phyloP scores from a whole-genome alignment of 1,284 basidiomycete species.

The Entoloma clypeatum region DNA sequence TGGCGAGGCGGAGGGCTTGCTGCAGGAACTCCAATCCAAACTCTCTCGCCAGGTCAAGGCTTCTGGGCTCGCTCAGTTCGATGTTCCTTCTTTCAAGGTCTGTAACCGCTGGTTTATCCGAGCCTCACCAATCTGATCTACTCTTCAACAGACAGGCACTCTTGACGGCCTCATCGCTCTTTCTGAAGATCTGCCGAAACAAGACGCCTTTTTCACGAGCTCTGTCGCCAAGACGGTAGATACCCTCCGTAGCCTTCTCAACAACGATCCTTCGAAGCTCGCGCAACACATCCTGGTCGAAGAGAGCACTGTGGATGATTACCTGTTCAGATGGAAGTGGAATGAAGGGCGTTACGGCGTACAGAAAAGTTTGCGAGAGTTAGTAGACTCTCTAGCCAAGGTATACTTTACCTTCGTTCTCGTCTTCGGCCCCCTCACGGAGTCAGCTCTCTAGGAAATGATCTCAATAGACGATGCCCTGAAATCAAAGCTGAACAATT shows the following conservation, averaged over 20 bases:
- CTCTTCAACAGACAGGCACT: constrained; percentile 77
- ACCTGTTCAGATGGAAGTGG: constrained; percentile 84
- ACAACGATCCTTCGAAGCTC: constrained; percentile 84
- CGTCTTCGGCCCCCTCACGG: constrained; percentile 5
- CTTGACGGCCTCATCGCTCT: constrained; percentile 87
- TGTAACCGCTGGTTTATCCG: constrained; percentile 12
- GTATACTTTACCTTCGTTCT: constrained; percentile 38
- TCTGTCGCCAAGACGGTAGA: constrained; percentile 93
- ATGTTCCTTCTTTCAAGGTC: constrained; percentile 79
- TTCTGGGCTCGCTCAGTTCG: constrained; percentile 51
- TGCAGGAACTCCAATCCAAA: constrained; percentile 60
- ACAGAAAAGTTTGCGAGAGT: constrained; percentile 75
- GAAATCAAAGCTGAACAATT: constrained; percentile 88
- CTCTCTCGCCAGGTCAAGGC: constrained; percentile 53
- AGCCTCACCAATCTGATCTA: constrained; percentile 17
- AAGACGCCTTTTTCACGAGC: constrained; percentile 84
- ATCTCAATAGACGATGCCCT: constrained; percentile 84
- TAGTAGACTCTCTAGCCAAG: constrained; percentile 80
- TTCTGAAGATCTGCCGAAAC: constrained; percentile 91
- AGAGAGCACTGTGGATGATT: constrained; percentile 78
- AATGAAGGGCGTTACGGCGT: constrained; percentile 85
- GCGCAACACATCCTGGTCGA: constrained; percentile 83
- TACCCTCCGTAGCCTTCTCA: constrained; percentile 86
- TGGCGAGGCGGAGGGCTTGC: constrained; percentile 67
- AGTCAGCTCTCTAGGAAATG: constrained; percentile 65